These are phyloP conservation scores for Mortierella sp. DNA, from an alignment of 371 early-diverging fungal species.

Conservation along the genomic window DNA sequence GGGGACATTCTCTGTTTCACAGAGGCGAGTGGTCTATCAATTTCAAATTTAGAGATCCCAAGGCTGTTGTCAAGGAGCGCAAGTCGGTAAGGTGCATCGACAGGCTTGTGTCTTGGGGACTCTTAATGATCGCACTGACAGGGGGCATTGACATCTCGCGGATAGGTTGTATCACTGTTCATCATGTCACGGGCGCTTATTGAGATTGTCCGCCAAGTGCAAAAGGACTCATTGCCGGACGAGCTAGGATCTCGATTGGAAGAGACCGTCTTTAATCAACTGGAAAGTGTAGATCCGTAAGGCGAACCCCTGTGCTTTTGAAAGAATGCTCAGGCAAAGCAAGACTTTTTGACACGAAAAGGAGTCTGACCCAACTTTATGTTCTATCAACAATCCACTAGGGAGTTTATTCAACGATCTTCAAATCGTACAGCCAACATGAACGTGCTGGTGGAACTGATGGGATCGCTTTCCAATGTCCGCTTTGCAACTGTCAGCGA, in stretches of 20 bases:
- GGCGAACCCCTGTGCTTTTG: constrained; percentile 18
- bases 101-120: too few species aligned
- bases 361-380: too few species aligned
- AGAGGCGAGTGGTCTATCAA: constrained; percentile 32
- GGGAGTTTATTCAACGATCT: constrained; percentile 80
- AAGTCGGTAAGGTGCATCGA: constrained; percentile 54
- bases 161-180: constrained; percentile 85
- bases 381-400: constrained; percentile 16
- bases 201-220: constrained; percentile 82
- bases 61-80: constrained; percentile 59
- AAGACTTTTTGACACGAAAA: neutral
- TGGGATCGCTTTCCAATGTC: constrained; percentile 88
- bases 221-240: constrained; percentile 77
- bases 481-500: constrained; percentile 94
- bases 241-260: constrained; percentile 92
- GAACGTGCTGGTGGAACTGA: constrained; percentile 87
- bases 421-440: constrained; percentile 88
- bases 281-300: constrained; percentile 90
- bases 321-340: too few species aligned
- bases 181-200: constrained; percentile 89
- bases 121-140: too few species aligned
- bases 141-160: constrained; percentile 7
- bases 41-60: constrained; percentile 46
- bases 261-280: constrained; percentile 91
- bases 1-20: neutral